Evolutionary conservation across 495 filamentous ascomycete species (phyloP), one percentile per base, ranked within the genome.

Genomic region (Annulohypoxylon bovei): DNA sequence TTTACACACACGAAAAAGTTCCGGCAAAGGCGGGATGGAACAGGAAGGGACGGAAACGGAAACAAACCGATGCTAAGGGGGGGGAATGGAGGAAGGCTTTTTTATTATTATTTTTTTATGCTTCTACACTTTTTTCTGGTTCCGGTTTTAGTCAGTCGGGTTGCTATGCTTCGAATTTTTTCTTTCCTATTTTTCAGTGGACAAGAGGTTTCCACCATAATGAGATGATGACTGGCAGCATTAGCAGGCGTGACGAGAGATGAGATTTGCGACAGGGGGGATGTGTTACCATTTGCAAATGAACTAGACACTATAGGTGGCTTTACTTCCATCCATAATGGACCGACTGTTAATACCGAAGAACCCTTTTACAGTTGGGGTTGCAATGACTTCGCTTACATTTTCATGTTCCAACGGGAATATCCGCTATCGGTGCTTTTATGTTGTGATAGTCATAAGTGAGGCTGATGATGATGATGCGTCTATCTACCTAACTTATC

Each of bases 21-120:
- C 59, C 54, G 70, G 70, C 64, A 72, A 67, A 64, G 64, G 60
- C 64, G 60, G 69, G 46, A 68, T 65, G 70, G 70, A 72, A 72
- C 30, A 44, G 70, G 47, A 60, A 65, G 44, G 70, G 55, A 72
- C 30, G 60, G 65, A 50, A 52, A 72, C 40, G 70, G 70, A 60
- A 72, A 68, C 65, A 42, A 60, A 60, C 69, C 63, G 68, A 71
- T 71, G 67, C 76, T 69, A 76, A 67, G 73, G 59, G 68, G 46
- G 55, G n/a, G 57, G 40, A 59, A 56, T 52, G 56, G 57, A 61
- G 56, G 67, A 70, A n/a, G 62, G 61, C 46, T 72, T 71, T 27
- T 69, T n/a, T n/a, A n/a, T n/a, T n/a, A n/a, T n/a, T n/a, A n/a
- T n/a, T n/a, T n/a, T n/a, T n/a, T n/a, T n/a, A n/a, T n/a, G 12